These are phyloP conservation scores for Pilasporangium apinafurcum DNA, from an alignment of 352 stramenopile genomes.

Conservation along the genomic window DNA sequence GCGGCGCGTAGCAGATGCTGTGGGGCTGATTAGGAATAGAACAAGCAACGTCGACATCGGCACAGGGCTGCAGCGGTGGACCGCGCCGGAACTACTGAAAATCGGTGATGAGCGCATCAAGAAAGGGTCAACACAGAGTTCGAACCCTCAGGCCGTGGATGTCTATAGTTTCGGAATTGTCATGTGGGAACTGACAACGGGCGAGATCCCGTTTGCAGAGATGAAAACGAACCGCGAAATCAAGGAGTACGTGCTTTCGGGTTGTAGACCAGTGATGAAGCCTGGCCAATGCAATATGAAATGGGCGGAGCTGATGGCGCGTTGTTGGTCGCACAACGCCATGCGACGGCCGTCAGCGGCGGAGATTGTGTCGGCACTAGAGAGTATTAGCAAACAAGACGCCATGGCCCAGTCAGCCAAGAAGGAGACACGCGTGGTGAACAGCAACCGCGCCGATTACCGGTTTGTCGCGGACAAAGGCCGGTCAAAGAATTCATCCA, in stretches of 20 bases:
- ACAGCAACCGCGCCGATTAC: slow-evolving; percentile 79
- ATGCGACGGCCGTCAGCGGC: slow-evolving; percentile 60
- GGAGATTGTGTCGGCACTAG: slow-evolving; percentile 76
- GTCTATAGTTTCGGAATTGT: slow-evolving; percentile 86
- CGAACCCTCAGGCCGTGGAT: slow-evolving; percentile 70
- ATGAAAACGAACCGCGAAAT: slow-evolving; percentile 71
- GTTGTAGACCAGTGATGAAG: slow-evolving; percentile 71
- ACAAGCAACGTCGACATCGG: slow-evolving; percentile 51
- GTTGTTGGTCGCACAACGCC: slow-evolving; percentile 80
- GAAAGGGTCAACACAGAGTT: slow-evolving; percentile 26
- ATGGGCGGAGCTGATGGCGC: slow-evolving; percentile 78
- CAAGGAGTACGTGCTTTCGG: slow-evolving; percentile 64
- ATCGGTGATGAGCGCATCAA: slow-evolving; percentile 64
- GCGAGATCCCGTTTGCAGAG: slow-evolving; percentile 69
- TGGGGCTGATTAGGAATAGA: slow-evolving; percentile 64
- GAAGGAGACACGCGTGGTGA: slow-evolving; percentile 58
- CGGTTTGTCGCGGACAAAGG: slow-evolving; percentile 53
- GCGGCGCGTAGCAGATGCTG: slow-evolving; percentile 65
- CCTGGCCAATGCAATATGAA: slow-evolving; percentile 72
- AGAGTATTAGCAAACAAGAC: slow-evolving; percentile 72
- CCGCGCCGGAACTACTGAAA: slow-evolving; percentile 74
- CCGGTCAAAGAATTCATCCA: slow-evolving; percentile 36
- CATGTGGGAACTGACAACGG: slow-evolving; percentile 84
- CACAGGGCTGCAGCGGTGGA: slow-evolving; percentile 62
- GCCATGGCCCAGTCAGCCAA: slow-evolving; percentile 56